Conservation (phyloP, 2,329 filamentous ascomycete species). For the Chalaropsis thielavioides region DNA sequence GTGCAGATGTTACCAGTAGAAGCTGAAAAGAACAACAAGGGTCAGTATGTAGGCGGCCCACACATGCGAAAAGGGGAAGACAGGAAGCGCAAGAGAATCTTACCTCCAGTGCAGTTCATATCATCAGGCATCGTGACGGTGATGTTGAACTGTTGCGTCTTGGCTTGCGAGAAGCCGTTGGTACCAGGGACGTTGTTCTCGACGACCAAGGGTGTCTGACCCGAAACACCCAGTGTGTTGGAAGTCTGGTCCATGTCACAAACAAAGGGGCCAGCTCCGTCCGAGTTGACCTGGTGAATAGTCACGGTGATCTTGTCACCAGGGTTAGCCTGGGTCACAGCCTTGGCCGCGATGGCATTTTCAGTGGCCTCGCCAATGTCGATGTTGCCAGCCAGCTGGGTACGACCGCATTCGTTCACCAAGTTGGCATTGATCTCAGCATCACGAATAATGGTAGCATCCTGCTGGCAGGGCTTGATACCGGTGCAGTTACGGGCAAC, state of each 20-base stretch:
- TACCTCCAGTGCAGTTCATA: slow-evolving; percentile 37
- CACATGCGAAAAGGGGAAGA: no score
- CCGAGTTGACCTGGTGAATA: slow-evolving; percentile 40
- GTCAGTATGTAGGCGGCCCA: background rate
- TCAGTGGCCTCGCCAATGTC: slow-evolving; percentile 44
- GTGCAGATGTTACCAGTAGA: slow-evolving; percentile 46
- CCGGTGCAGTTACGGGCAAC: slow-evolving; percentile 48
- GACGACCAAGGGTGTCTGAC: slow-evolving; percentile 32
- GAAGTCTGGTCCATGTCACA: slow-evolving; percentile 39
- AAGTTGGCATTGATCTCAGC: slow-evolving; percentile 37
- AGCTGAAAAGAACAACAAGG: slow-evolving; percentile 21
- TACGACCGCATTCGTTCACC: slow-evolving; percentile 48
- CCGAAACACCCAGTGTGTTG: slow-evolving; percentile 27
- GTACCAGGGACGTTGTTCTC: slow-evolving; percentile 44
- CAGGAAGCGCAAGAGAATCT: slow-evolving; percentile 17
- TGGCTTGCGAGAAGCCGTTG: slow-evolving; percentile 43
- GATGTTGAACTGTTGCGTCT: slow-evolving; percentile 42
- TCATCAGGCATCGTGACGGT: slow-evolving; percentile 37
- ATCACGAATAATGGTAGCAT: slow-evolving; percentile 48
- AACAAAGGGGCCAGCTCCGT: slow-evolving; percentile 39
- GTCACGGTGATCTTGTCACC: slow-evolving; percentile 32
- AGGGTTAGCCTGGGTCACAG: slow-evolving; percentile 36
- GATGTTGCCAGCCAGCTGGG: slow-evolving; percentile 45
- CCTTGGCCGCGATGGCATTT: slow-evolving; percentile 31
- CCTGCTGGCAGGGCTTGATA: slow-evolving; percentile 52